Conservation (phyloP, 1,139 yeast species). For the Pneumocystis carinii region DNA sequence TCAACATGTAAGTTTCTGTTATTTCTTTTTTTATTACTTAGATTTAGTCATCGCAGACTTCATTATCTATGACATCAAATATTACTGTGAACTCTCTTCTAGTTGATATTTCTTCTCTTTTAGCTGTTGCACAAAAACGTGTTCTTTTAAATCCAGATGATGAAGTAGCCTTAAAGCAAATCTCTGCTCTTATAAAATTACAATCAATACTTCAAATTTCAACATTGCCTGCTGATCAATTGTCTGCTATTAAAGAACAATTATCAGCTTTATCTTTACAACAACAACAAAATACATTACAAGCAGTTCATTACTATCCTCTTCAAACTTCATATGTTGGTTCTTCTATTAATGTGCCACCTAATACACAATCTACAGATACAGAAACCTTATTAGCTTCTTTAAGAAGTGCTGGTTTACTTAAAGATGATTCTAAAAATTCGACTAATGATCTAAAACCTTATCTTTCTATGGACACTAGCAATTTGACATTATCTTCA, state of each 20-base stretch:
- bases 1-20: neutral
- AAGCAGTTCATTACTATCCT: neutral
- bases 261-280: neutral
- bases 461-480: neutral
- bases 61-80: neutral
- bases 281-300: neutral
- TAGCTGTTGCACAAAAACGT: conserved; percentile 9
- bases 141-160: conserved; percentile 11
- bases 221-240: conserved; percentile 11
- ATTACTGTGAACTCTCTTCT: conserved; percentile 8
- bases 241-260: conserved; percentile 11
- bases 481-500: conserved; percentile 5
- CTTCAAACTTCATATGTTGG: neutral
- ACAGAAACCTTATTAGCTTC: neutral
- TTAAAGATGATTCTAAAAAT: neutral
- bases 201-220: conserved; percentile 11
- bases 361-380: neutral
- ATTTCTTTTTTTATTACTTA: conserved; percentile 1
- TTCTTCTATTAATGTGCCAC: neutral
- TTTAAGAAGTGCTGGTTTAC: conserved; percentile 11
- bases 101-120: conserved; percentile 9
- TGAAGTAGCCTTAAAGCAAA: conserved; percentile 8
- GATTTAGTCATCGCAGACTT: conserved; percentile 1
- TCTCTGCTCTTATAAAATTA: conserved; percentile 13
- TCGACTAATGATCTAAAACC: neutral